Evolutionary conservation across 2,329 filamentous ascomycete genomes (phyloP).

Genomic region (Fusarium paranaense): DNA sequence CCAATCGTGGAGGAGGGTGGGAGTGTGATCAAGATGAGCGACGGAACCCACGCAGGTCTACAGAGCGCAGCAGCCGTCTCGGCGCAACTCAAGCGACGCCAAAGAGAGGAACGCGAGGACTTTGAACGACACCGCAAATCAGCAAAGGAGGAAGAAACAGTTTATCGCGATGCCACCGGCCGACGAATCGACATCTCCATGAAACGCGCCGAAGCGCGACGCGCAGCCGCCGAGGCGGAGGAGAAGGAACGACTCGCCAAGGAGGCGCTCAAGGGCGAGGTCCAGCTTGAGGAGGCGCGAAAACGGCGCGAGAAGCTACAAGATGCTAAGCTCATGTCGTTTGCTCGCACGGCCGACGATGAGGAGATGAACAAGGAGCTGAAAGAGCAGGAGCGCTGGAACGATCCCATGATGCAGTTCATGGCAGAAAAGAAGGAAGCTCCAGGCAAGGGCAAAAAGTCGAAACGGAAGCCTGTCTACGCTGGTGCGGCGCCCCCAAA

Average conservation of each 20-base stretch:
- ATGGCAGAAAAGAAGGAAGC: constrained; percentile 63
- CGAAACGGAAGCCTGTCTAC: constrained; percentile 74
- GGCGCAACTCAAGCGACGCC: constrained; percentile 73
- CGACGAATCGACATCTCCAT: constrained; percentile 93
- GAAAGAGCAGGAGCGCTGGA: constrained; percentile 83
- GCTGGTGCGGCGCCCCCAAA: constrained; percentile 86
- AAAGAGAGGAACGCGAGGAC: constrained; percentile 70
- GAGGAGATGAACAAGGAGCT: constrained; percentile 86
- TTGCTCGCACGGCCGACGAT: constrained; percentile 87
- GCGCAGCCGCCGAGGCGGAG: constrained; percentile 72
- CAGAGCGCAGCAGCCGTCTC: constrained; percentile 86
- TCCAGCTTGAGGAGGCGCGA: constrained; percentile 78
- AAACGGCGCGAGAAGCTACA: constrained; percentile 75
- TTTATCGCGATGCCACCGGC: constrained; percentile 94
- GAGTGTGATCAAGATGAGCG: constrained; percentile 78
- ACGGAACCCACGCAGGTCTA: constrained; percentile 87
- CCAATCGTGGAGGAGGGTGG: constrained; percentile 59
- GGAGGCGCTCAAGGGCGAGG: constrained; percentile 83
- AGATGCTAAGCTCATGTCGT: constrained; percentile 83
- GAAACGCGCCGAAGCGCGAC: constrained; percentile 88
- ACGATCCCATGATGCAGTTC: constrained; percentile 91
- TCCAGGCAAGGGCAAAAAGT: constrained; percentile 42
- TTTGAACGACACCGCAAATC: constrained; percentile 59
- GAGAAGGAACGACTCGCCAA: constrained; percentile 76
- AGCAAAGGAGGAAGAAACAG: constrained; percentile 77